Percentiles rank a stretch among this genome's conserved stretches.
phyloP scores from a whole-genome alignment of 1,139 yeast genomes.

The Zygosaccharomyces pseudobailii region DNA sequence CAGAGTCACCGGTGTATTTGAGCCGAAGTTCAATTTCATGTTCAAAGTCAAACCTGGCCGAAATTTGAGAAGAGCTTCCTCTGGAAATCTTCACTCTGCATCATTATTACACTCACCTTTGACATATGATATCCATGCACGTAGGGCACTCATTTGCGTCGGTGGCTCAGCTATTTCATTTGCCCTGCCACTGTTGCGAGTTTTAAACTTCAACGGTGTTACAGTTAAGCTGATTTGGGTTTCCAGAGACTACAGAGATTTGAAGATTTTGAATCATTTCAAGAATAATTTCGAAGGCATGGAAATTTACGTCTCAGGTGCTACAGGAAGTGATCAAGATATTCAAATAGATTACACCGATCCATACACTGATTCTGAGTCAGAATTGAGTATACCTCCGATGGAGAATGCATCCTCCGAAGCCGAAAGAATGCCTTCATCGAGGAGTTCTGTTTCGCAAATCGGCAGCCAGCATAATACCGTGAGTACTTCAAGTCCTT shows the following conservation, averaged over 20 bases:
- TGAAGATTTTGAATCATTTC: conserved; percentile 57
- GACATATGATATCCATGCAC: conserved; percentile 39
- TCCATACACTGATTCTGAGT: conserved; percentile 14
- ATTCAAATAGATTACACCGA: conserved; percentile 30
- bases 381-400: neutral
- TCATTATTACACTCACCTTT: conserved; percentile 36
- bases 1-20: conserved; percentile 68
- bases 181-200: conserved; percentile 74
- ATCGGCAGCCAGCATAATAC: neutral
- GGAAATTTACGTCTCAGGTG: conserved; percentile 70
- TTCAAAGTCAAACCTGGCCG: conserved; percentile 13
- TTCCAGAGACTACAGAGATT: conserved; percentile 73
- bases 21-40: conserved; percentile 42
- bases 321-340: conserved; percentile 34
- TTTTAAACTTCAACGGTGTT: conserved; percentile 71
- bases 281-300: conserved; percentile 61
- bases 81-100: conserved; percentile 21
- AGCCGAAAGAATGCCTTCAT: neutral
- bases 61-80: conserved; percentile 1
- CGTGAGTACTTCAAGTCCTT: neutral
- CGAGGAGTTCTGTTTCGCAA: neutral
- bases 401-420: neutral
- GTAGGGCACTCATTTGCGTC: conserved; percentile 55
- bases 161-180: conserved; percentile 88
- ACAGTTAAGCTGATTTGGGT: conserved; percentile 83